Percentiles rank a stretch among this genome's conserved stretches.
Evolutionary conservation across 2,329 filamentous ascomycete species (phyloP).

Genomic region (Geosmithia putterillii): DNA sequence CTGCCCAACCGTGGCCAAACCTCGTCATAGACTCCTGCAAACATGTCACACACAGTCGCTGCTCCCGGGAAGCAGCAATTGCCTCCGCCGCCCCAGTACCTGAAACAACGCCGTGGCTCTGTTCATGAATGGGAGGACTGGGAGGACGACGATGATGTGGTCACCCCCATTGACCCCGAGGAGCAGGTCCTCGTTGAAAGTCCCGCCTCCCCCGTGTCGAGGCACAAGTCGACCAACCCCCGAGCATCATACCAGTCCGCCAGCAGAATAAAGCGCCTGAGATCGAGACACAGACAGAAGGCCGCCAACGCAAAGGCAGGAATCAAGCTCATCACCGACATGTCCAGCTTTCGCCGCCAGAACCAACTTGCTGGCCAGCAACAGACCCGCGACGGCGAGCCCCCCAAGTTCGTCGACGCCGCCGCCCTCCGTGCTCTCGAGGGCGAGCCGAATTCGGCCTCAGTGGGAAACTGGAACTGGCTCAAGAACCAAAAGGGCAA

Average conservation of each 20-base stretch:
- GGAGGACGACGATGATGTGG: conserved; percentile 31
- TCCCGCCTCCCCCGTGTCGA: neutral
- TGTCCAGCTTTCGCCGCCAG: conserved; percentile 37
- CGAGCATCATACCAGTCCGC: neutral
- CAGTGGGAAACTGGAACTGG: conserved; percentile 47
- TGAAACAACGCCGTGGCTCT: conserved; percentile 5
- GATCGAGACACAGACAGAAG: conserved; percentile 49
- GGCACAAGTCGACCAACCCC: neutral
- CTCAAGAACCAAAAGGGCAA: conserved; percentile 27
- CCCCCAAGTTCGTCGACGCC: conserved; percentile 42
- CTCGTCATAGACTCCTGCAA: neutral
- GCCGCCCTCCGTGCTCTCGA: conserved; percentile 48
- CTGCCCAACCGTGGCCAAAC: neutral
- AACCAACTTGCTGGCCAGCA: conserved; percentile 22
- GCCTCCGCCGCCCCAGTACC: conserved; percentile 6
- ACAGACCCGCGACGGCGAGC: conserved; percentile 7
- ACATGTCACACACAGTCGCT: conserved; percentile 3
- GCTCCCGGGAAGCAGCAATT: conserved; percentile 2
- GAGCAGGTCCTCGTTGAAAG: conserved; percentile 14
- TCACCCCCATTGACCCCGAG: conserved; percentile 24
- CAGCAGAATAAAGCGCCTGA: conserved; percentile 31
- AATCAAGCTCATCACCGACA: conserved; percentile 59
- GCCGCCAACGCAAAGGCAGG: conserved; percentile 48
- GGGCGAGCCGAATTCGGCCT: conserved; percentile 38
- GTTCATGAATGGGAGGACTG: conserved; percentile 41